Evolutionary conservation across 371 early-diverging fungal species (phyloP), one percentile per base, ranked within the genome.

Genomic region (Mucor mucedo): DNA sequence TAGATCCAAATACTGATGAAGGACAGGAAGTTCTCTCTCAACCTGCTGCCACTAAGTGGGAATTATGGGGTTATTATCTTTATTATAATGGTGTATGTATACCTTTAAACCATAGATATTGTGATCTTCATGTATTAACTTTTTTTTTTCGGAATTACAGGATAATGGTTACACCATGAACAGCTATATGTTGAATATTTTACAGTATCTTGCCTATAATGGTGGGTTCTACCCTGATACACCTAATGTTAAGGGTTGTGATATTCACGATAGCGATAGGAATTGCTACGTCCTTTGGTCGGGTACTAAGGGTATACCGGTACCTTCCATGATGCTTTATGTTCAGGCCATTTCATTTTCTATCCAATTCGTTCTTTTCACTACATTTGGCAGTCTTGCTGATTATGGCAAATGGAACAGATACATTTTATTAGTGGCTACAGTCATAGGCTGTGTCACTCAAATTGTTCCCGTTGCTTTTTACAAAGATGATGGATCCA

Each of bases 361-460:
- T 8, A 62, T 77, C 7, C 82, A 82, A 55, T 82, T 82, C 33
- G 29, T 76, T 16, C 58, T 82, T 9, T 82, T 79, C 56, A 79
- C 79, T 3, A 71, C 78, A 2, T 79, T 82, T 66, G 82, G 82
- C 32, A 71, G 72, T 53, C 63, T 82, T 59, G 79, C 77, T 41
- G 82, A 78, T 58, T 82, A 78, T 55, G 82, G 78, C 33, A 66
- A 72, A 35, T 80, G 78, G 78, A 80, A 80, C 32, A 69, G 69
- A 29, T 69, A 74, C 33, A 79, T 82, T 52, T 52, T 82, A 16
- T 39, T 82, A 21, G 42, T 58, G 11, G 67, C 79, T 8, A 82
- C 82, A 16, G 55, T 82, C 28, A 63, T 82, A 14, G 76, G 72
- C 27, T 77, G 79, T 60, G 73, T 69, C 10, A 56, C 78, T 11